These are phyloP conservation scores for Elaeagnus macrophylla DNA, from an alignment of 306 rosid genomes.

Conservation along the genomic window DNA sequence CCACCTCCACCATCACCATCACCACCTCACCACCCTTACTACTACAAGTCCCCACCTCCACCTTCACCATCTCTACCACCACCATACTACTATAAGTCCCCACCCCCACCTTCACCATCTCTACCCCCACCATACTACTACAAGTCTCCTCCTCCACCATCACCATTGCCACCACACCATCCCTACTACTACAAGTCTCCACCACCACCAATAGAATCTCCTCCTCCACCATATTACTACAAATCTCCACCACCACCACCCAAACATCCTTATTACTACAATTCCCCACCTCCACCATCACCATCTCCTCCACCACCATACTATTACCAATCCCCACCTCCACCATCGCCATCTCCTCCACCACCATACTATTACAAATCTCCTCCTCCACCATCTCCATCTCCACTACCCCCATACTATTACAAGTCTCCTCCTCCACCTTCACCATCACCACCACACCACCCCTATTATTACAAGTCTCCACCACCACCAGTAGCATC, in stretches of 20 bases:
- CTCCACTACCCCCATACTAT: slow-evolving; percentile 35
- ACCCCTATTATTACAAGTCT: slow-evolving; percentile 10
- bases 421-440: slow-evolving; percentile 37
- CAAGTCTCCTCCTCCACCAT: slow-evolving; percentile 39
- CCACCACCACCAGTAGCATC: slow-evolving; percentile 14
- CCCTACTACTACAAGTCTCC: slow-evolving; percentile 35
- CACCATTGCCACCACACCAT: slow-evolving; percentile 28
- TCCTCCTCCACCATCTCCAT: slow-evolving; percentile 35
- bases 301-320: slow-evolving; percentile 19
- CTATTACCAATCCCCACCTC: slow-evolving; percentile 30
- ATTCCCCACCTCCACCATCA: slow-evolving; percentile 12
- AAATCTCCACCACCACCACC: slow-evolving; percentile 25
- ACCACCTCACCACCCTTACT: slow-evolving; percentile 20
- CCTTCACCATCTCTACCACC: slow-evolving; percentile 13
- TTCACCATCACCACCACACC: background rate
- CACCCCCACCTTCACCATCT: slow-evolving; percentile 32
- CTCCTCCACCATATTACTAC: slow-evolving; percentile 9
- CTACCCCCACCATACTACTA: slow-evolving; percentile 33
- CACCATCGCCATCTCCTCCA: slow-evolving; percentile 10
- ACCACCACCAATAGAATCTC: slow-evolving; percentile 27
- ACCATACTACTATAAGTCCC: slow-evolving; percentile 24
- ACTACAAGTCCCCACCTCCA: slow-evolving; percentile 36
- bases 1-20: slow-evolving; percentile 28
- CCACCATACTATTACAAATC: slow-evolving; percentile 40
- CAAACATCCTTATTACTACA: slow-evolving; percentile 12